Percentiles rank a stretch among this genome's conserved stretches.
phyloP scores from a whole-genome alignment of 2,329 filamentous ascomycete species.

The Colletotrichum orchidophilum region DNA sequence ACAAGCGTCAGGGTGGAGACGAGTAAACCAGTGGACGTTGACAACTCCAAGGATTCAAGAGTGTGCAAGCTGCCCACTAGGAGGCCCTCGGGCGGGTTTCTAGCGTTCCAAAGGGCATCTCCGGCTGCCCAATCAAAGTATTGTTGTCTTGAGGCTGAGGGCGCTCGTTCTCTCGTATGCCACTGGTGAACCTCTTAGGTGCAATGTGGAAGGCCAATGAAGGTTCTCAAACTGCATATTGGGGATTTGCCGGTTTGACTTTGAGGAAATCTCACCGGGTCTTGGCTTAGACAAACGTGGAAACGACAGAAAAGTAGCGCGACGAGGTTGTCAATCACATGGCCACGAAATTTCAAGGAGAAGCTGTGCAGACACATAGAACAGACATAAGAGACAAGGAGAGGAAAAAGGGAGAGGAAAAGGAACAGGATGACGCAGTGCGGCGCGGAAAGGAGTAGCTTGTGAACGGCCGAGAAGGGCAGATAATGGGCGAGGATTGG shows the following conservation, averaged over 20 bases:
- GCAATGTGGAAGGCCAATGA: slow-evolving; percentile 1
- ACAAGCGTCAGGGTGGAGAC: slow-evolving; percentile 9
- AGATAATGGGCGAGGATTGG: slow-evolving; percentile 12
- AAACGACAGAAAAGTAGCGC: slow-evolving; percentile 4
- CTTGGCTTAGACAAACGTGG: background rate
- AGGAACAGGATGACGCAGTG: background rate
- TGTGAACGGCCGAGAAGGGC: slow-evolving; percentile 7
- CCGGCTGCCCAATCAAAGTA: slow-evolving; percentile 20
- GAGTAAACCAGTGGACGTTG: slow-evolving; percentile 18
- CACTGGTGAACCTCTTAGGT: slow-evolving; percentile 11
- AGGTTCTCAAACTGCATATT: background rate
- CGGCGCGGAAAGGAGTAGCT: background rate
- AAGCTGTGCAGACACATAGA: background rate
- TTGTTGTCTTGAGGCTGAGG: slow-evolving; percentile 3
- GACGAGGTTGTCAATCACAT: background rate
- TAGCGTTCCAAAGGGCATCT: slow-evolving; percentile 14
- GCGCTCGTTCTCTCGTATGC: background rate
- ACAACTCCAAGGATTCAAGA: background rate
- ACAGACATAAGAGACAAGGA: background rate
- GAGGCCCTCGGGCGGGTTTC: slow-evolving; percentile 5
- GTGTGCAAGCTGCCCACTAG: background rate
- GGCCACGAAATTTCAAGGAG: background rate
- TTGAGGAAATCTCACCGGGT: slow-evolving; percentile 4
- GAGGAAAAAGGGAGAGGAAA: background rate
- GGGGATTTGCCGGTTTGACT: background rate